phyloP scores from a whole-genome alignment of 1,139 yeast genomes.

The Kluyveromyces marxianus region DNA sequence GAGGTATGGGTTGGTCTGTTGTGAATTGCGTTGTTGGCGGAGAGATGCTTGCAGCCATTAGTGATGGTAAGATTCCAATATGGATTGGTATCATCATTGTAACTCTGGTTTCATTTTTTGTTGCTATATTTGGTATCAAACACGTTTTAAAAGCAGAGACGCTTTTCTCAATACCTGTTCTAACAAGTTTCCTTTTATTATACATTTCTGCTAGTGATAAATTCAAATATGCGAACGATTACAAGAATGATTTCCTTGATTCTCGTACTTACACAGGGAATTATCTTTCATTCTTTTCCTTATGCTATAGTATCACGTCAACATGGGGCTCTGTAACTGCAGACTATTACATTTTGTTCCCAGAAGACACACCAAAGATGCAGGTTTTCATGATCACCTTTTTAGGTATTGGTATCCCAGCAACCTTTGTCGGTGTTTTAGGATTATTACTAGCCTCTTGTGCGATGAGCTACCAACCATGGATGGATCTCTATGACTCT shows the following conservation, averaged over 20 bases:
- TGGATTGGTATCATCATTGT: slow-evolving; percentile 70
- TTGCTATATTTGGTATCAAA: slow-evolving; percentile 71
- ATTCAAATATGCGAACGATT: slow-evolving; percentile 30
- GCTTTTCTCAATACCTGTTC: slow-evolving; percentile 59
- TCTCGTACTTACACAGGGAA: slow-evolving; percentile 49
- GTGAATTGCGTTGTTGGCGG: slow-evolving; percentile 84
- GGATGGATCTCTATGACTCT: slow-evolving; percentile 50
- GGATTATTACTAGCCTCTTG: slow-evolving; percentile 69
- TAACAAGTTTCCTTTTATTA: slow-evolving; percentile 58
- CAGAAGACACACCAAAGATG: slow-evolving; percentile 58
- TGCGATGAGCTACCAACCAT: slow-evolving; percentile 52
- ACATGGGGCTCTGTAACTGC: slow-evolving; percentile 90
- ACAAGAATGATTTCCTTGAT: slow-evolving; percentile 31
- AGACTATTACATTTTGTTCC: slow-evolving; percentile 78
- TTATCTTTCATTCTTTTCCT: slow-evolving; percentile 66
- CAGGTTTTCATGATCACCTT: slow-evolving; percentile 57
- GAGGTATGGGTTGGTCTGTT: slow-evolving; percentile 82
- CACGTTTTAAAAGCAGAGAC: slow-evolving; percentile 65
- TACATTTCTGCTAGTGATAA: slow-evolving; percentile 61
- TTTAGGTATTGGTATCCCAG: slow-evolving; percentile 62
- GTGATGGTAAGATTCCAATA: slow-evolving; percentile 55
- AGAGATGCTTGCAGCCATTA: slow-evolving; percentile 60
- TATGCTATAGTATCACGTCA: slow-evolving; percentile 72
- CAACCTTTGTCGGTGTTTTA: slow-evolving; percentile 67
- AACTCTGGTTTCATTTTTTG: slow-evolving; percentile 52